These are phyloP conservation scores for Fonsecaea nubica DNA, from an alignment of 2,329 filamentous ascomycete genomes.

Conservation along the genomic window DNA sequence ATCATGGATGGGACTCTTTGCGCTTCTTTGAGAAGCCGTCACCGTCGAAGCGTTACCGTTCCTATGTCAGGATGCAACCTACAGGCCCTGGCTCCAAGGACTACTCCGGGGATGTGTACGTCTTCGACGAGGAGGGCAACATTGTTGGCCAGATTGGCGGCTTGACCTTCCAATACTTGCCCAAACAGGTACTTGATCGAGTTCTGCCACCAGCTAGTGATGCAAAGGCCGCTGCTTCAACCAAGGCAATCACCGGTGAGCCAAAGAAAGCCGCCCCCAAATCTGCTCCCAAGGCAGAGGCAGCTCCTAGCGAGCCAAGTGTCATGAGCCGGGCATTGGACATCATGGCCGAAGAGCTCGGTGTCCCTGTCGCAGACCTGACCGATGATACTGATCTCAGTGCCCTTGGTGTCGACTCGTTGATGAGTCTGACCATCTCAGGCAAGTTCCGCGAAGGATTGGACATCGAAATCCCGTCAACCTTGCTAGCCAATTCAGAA, in stretches of 20 bases:
- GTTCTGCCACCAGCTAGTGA: constrained; percentile 7
- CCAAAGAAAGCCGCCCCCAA: neutral
- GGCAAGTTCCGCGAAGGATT: constrained; percentile 66
- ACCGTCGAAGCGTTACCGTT: constrained; percentile 37
- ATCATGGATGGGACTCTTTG: constrained; percentile 47
- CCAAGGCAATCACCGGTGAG: neutral
- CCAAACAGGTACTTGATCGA: constrained; percentile 6
- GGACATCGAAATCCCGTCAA: constrained; percentile 62
- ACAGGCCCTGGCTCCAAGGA: constrained; percentile 41
- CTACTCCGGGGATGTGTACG: constrained; percentile 61
- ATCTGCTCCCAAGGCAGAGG: neutral
- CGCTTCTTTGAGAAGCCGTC: constrained; percentile 40
- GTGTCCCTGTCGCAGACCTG: constrained; percentile 63
- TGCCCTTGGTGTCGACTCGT: constrained; percentile 66
- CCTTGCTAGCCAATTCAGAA: constrained; percentile 61
- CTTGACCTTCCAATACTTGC: constrained; percentile 47
- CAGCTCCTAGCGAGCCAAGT: neutral
- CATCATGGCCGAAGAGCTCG: constrained; percentile 54
- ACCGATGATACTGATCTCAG: constrained; percentile 65
- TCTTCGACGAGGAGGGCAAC: constrained; percentile 60
- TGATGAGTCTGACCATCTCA: constrained; percentile 65
- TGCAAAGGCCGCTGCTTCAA: constrained; percentile 1
- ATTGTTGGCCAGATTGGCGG: constrained; percentile 58
- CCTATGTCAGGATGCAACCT: constrained; percentile 46
- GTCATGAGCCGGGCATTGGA: constrained; percentile 9